Evolutionary conservation across 495 filamentous ascomycete species (phyloP).

Genomic region (Pyronema omphalodes): DNA sequence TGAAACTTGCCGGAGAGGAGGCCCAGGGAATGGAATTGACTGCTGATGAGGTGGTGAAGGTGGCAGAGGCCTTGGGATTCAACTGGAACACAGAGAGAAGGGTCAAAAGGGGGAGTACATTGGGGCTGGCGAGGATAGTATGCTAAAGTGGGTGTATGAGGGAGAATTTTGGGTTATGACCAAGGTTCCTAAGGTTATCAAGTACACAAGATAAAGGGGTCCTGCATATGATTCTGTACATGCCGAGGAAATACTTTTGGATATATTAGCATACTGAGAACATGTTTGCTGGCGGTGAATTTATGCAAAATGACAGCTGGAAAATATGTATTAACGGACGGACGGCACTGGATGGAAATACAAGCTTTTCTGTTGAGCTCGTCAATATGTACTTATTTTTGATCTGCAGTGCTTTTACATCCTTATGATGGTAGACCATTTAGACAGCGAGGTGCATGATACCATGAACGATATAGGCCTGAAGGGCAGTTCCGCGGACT

Average conservation of each 20-base stretch:
- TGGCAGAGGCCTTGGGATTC: conserved; percentile 24
- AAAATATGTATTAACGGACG: conserved; percentile 5
- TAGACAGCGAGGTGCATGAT: too few species aligned
- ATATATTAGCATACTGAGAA: too few species aligned
- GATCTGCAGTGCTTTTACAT: conserved; percentile 5
- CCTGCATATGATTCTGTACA: too few species aligned
- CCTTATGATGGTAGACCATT: neutral
- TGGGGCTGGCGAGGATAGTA: conserved; percentile 19
- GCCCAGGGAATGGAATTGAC: conserved; percentile 22
- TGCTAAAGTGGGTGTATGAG: conserved; percentile 24
- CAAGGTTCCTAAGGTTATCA: conserved; percentile 5
- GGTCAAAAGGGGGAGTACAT: conserved; percentile 24
- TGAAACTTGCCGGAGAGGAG: conserved; percentile 7
- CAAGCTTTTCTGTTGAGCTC: conserved; percentile 1
- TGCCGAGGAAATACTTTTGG: too few species aligned
- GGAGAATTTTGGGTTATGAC: conserved; percentile 26
- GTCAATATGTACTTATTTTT: conserved; percentile 1
- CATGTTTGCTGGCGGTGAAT: conserved; percentile 3
- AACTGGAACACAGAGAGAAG: conserved; percentile 19
- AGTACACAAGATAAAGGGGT: too few species aligned
- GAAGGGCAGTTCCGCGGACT: too few species aligned
- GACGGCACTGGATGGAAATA: conserved; percentile 3
- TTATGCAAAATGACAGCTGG: neutral
- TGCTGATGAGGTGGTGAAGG: conserved; percentile 23
- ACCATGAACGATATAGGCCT: too few species aligned